Evolutionary conservation across 2,329 filamentous ascomycete genomes (phyloP).

Genomic region (Passalora sequoiae): DNA sequence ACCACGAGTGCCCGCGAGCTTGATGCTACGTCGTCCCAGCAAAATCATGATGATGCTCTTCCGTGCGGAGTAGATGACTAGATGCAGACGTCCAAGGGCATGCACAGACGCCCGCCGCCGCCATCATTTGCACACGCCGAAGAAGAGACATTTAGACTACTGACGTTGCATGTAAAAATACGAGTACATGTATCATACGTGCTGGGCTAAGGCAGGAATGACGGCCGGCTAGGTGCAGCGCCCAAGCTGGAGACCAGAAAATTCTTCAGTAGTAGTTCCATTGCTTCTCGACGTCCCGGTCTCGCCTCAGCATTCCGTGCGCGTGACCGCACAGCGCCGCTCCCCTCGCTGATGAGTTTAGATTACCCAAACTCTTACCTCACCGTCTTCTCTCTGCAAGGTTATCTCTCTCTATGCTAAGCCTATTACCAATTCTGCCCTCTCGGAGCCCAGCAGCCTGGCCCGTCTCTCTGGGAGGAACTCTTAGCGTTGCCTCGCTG

Average conservation of each 20-base stretch:
- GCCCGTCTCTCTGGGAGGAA: conserved; percentile 24
- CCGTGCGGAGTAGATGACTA: conserved; percentile 1
- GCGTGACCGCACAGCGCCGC: conserved; percentile 12
- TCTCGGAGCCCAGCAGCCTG: conserved; percentile 17
- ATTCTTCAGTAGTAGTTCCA: conserved; percentile 4
- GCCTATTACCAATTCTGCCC: conserved; percentile 28
- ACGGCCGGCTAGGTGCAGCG: conserved; percentile 3
- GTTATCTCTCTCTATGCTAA: conserved; percentile 38
- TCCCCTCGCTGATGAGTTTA: conserved; percentile 22
- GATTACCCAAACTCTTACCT: conserved; percentile 30
- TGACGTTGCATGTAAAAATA: too few species aligned
- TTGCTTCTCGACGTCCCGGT: conserved; percentile 4
- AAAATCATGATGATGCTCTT: not conserved
- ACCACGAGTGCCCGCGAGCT: conserved; percentile 4
- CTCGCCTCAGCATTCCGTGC: conserved; percentile 3
- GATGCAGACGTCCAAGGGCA: not conserved
- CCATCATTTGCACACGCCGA: too few species aligned
- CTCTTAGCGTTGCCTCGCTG: conserved; percentile 30
- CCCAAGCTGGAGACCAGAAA: conserved; percentile 3
- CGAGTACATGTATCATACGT: too few species aligned
- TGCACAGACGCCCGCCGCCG: too few species aligned
- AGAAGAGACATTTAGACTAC: too few species aligned
- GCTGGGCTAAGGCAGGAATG: conserved; percentile 7
- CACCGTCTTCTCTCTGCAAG: conserved; percentile 27
- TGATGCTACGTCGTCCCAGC: conserved; percentile 8